Evolutionary conservation across 495 filamentous ascomycete species (phyloP).

Genomic region (Penicillium ucsense): DNA sequence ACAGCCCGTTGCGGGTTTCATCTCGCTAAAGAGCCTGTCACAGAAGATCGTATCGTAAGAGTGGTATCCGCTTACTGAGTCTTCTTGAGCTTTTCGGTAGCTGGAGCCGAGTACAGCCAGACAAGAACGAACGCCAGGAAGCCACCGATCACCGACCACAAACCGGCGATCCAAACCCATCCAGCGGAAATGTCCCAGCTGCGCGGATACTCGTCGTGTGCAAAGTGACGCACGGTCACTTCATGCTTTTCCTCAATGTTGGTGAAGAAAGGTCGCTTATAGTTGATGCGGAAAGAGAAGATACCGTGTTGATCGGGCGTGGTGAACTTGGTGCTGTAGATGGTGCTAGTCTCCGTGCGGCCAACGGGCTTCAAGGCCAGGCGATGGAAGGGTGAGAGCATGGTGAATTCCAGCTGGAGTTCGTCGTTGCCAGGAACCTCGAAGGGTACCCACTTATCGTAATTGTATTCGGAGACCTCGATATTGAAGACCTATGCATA

Average conservation of each 20-base stretch:
- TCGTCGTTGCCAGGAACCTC: conserved; percentile 54
- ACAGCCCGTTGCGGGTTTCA: not conserved
- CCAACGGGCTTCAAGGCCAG: conserved; percentile 53
- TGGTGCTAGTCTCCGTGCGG: conserved; percentile 55
- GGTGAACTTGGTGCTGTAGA: conserved; percentile 67
- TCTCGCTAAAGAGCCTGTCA: too few species aligned
- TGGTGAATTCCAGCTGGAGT: conserved; percentile 92
- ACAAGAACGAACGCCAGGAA: conserved; percentile 78
- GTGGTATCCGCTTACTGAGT: conserved; percentile 45
- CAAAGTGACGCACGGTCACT: conserved; percentile 89
- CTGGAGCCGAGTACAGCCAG: conserved; percentile 81
- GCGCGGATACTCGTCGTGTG: conserved; percentile 91
- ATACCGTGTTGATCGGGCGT: conserved; percentile 95
- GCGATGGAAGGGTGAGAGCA: conserved; percentile 98
- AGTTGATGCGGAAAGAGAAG: conserved; percentile 93
- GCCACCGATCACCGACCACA: conserved; percentile 71
- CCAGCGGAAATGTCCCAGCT: conserved; percentile 83
- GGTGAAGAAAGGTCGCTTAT: conserved; percentile 86
- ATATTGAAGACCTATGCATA: conserved; percentile 66
- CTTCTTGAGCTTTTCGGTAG: conserved; percentile 49
- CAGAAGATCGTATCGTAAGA: not conserved
- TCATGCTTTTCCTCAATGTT: conserved; percentile 90
- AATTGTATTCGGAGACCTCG: conserved; percentile 74
- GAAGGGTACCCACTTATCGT: conserved; percentile 65
- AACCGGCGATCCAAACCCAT: conserved; percentile 92